Conservation (phyloP, 352 stramenopile genomes). For the Ophiocytium majus region DNA sequence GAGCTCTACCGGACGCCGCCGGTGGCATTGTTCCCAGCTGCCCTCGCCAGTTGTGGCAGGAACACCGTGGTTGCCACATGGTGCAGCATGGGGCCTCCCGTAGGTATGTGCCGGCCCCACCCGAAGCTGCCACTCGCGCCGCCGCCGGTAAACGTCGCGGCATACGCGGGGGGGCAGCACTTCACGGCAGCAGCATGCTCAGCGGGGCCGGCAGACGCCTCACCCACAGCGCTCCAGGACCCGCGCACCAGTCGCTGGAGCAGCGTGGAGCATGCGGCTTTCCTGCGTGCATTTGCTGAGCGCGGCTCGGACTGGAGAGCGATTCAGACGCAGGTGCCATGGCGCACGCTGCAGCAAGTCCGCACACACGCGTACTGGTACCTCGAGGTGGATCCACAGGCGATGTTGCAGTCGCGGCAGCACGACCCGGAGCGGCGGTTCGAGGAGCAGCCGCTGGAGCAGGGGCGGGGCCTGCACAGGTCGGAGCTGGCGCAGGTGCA, state of each 20-base stretch:
- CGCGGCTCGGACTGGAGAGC: constrained; percentile 98
- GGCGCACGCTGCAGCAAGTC: constrained; percentile 81
- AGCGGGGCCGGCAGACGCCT: no score
- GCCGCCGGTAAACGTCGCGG: no score
- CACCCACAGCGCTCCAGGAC: no score
- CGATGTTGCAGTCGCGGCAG: constrained; percentile 3
- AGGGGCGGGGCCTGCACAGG: background rate
- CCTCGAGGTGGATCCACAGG: constrained; percentile 55
- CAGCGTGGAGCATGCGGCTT: constrained; percentile 81
- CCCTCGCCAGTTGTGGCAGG: no score
- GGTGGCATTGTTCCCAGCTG: no score
- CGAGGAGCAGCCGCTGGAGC: background rate
- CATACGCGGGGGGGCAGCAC: no score
- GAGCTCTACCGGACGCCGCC: no score
- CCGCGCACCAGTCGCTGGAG: constrained; percentile 76
- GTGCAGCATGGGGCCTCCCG: no score
- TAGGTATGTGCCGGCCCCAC: no score
- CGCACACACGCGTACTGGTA: constrained; percentile 88
- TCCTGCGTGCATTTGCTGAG: constrained; percentile 74
- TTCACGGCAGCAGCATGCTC: no score
- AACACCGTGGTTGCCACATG: no score
- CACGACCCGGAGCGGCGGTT: background rate
- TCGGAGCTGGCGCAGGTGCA: constrained; percentile 1
- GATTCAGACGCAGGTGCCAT: constrained; percentile 83
- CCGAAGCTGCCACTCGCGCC: no score